phyloP scores from a whole-genome alignment of 192 early-diverging fungal species.

The Coemansia sp. region DNA sequence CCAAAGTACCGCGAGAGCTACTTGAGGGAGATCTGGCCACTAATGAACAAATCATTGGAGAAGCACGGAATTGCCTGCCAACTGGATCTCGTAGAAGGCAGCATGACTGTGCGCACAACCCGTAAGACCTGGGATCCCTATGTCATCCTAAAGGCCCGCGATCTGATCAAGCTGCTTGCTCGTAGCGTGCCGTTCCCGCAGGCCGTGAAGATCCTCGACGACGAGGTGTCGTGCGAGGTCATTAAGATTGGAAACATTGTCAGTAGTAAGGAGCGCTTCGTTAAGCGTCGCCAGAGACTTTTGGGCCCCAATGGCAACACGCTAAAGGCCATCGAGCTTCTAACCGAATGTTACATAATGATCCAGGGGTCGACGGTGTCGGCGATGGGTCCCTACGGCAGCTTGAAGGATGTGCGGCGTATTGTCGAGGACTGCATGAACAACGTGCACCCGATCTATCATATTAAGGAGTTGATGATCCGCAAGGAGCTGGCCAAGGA shows the following conservation, averaged over 20 bases:
- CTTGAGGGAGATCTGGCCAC: constrained; percentile 88
- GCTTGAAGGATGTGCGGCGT: constrained; percentile 81
- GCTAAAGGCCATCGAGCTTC: constrained; percentile 92
- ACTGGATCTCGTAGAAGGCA: constrained; percentile 94
- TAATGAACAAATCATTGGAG: constrained; percentile 78
- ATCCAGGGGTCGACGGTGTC: constrained; percentile 99
- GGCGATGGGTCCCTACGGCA: constrained; percentile 88
- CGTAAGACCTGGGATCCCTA: constrained; percentile 96
- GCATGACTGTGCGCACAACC: constrained; percentile 97
- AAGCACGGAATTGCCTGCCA: constrained; percentile 85
- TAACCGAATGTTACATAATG: constrained; percentile 95
- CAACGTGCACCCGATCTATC: constrained; percentile 98
- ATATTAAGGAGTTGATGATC: constrained; percentile 99
- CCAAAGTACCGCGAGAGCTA: constrained; percentile 98
- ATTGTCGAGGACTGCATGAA: constrained; percentile 98
- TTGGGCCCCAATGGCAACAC: constrained; percentile 96
- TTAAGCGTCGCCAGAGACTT: constrained; percentile 92
- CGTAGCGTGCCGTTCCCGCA: constrained; percentile 93
- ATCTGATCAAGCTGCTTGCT: constrained; percentile 92
- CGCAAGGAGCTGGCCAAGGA: constrained; percentile 97
- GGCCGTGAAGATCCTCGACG: constrained; percentile 90
- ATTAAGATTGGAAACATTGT: constrained; percentile 97
- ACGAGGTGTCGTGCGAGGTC: constrained; percentile 89
- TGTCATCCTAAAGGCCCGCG: constrained; percentile 89
- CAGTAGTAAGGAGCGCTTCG: constrained; percentile 96